Base-by-base conservation (phyloP, 1,284 basidiomycete genomes). In the Ustilago shanxiensis region DNA sequence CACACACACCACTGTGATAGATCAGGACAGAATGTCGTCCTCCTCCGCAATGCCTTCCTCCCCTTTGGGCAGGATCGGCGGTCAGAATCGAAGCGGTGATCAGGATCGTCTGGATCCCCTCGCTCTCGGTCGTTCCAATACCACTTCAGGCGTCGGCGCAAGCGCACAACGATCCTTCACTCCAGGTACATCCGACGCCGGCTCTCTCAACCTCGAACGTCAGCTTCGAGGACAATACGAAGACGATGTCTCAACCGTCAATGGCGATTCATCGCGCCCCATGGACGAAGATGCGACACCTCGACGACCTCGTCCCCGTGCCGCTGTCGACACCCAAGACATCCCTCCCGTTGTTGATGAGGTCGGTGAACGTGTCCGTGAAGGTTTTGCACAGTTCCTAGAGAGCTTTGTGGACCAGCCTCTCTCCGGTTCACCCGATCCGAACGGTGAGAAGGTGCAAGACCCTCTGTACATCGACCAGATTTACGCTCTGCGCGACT, bases 401-500 rank as follows among this genome's bases (percentile, higher is more conserved):
- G 93, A 94, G 88, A 96, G 95, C 57, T 96, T 91, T 82, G 95
- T 93, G 3, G 91, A 93, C 82, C 91, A 92, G 22, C 65, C 79
- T 31, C 50, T 71, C 70, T 66, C 66, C 1, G 90, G 89, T 22
- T 90, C 90, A 41, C 88, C 88, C 1, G 87, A 88, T 0, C 86
- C 87, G 56, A 73, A 85, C 54, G 79, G 83, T 16, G 80, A 85
- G 44, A 72, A 72, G 92, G 82, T 72, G 24, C 73, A 76, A 37
- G 66, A 79, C 31, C 89, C 91, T 56, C 89, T 92, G 74, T 98
- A 98, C 86, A 89, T 98, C 77, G 92, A 94, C 67, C 95, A 97
- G 87, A 93, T 99, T 81, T 92, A 93, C 84, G 92, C 91, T 37
- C 94, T 99, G 93, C 92, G 93, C 71, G 93, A 96, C 85, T 95